Evolutionary conservation across 306 rosid genomes (phyloP).

Genomic region (Vigna nakashimae): DNA sequence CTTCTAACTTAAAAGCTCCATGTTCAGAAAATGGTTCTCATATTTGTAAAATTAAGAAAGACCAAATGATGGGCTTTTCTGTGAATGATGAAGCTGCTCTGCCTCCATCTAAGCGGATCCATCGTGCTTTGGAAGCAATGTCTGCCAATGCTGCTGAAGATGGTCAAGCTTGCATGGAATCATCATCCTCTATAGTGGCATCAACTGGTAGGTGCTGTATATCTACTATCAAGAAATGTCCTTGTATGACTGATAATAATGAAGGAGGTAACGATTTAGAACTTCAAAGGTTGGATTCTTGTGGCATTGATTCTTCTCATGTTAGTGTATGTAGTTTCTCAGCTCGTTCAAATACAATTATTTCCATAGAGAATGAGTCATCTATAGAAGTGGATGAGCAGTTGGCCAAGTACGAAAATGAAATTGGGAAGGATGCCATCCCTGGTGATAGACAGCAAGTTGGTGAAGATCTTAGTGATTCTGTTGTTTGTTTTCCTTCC

Average conservation of each 20-base stretch:
- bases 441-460: constrained; percentile 48
- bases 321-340: constrained; percentile 48
- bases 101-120: constrained; percentile 95
- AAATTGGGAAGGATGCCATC: constrained; percentile 45
- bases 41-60: constrained; percentile 64
- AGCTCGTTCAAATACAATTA: constrained; percentile 49
- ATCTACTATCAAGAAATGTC: constrained; percentile 45
- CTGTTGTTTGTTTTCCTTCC: constrained; percentile 47
- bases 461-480: constrained; percentile 50
- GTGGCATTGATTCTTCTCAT: constrained; percentile 48
- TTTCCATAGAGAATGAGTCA: constrained; percentile 52
- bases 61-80: constrained; percentile 61
- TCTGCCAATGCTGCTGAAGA: constrained; percentile 91
- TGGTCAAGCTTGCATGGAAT: constrained; percentile 57
- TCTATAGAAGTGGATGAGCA: constrained; percentile 51
- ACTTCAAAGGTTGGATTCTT: constrained; percentile 45
- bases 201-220: constrained; percentile 47
- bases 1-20: constrained; percentile 53
- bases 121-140: constrained; percentile 99
- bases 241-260: constrained; percentile 46
- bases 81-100: constrained; percentile 87
- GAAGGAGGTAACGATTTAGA: constrained; percentile 50
- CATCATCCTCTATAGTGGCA: constrained; percentile 46
- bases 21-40: constrained; percentile 59
- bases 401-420: constrained; percentile 46